Evolutionary conservation across 179 eudicot genomes (phyloP), one percentile per base, ranked within the genome.

Genomic region (Gypsophila paniculata): DNA sequence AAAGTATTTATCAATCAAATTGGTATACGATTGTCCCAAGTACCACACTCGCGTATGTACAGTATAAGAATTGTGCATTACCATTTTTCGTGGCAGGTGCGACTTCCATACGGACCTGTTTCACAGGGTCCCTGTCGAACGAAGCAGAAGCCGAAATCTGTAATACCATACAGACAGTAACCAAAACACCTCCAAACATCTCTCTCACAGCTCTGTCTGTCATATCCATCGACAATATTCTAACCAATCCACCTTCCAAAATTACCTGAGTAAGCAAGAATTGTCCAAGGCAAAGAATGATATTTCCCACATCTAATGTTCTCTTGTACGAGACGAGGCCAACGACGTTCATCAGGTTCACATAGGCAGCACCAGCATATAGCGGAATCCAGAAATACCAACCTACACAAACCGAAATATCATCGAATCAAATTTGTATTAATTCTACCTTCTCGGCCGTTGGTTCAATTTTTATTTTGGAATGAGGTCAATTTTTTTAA

Each of bases 331-430:
- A 18, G 6, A 61, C 70, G n/a, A 13, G 11, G n/a, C 70, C 65
- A 29, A 74, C 72, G 74, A 73, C 51, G 59, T 82, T 85, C 76
- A 79, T 77, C 72, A 85, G 75, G 73, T 90, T 88, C 4, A 81
- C 84, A 34, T 54, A 62, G 14, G 82, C 82, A 49, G 88, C 96
- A 70, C 69, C 26, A 32, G 76, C 74, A 70, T 90, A 88, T 21
- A 88, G 57, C 73, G 96, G 85, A 62, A 90, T 55, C 92, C 92
- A 90, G 39, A 86, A 75, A 75, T 86, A 90, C 92, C 92, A 90
- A 80, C 85, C 96, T 88, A 55, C 39, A 22, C 14, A 44, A 23
- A 0, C 8, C 21, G 61, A 21, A 29, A 4, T 38, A 0, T 21
- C 19, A n/a, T 29, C 18, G 6, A 14, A 14, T 19, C 2, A 29